Evolutionary conservation across 192 early-diverging fungal species (phyloP).

Genomic region (Mortierella antarctica): DNA sequence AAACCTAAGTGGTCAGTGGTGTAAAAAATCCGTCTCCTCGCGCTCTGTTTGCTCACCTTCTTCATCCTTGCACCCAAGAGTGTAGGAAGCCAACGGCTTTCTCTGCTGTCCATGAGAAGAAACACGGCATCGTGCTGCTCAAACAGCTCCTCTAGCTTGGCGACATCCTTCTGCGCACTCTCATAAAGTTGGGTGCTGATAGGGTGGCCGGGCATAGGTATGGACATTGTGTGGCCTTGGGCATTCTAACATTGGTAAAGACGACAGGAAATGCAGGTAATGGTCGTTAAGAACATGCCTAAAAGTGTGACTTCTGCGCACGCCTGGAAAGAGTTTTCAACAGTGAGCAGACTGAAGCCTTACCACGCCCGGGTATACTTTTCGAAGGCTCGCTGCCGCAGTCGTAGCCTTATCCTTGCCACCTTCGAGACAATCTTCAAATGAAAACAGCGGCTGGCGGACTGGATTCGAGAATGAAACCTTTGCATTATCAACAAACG

Average conservation of each 20-base stretch:
- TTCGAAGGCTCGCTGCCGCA: constrained; percentile 79
- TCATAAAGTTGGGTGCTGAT: constrained; percentile 57
- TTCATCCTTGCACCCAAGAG: constrained; percentile 76
- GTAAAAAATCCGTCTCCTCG: neutral
- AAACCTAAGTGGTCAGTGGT: neutral
- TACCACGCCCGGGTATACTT: constrained; percentile 87
- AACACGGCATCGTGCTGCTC: constrained; percentile 87
- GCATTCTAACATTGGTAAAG: constrained; percentile 60
- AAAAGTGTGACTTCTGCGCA: too few species aligned
- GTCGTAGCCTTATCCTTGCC: constrained; percentile 89
- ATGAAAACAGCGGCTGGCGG: constrained; percentile 92
- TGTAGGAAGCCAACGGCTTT: constrained; percentile 96
- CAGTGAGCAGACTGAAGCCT: constrained; percentile 17
- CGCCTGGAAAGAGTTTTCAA: too few species aligned
- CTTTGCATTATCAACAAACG: constrained; percentile 91
- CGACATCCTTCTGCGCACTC: constrained; percentile 55
- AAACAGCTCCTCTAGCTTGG: constrained; percentile 72
- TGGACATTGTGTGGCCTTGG: constrained; percentile 74
- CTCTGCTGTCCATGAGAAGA: constrained; percentile 93
- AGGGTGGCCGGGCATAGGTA: constrained; percentile 98
- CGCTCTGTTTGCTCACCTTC: constrained; percentile 55
- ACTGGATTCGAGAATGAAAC: constrained; percentile 98
- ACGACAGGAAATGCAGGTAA: neutral
- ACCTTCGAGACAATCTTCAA: constrained; percentile 89
- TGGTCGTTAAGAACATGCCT: neutral